These are phyloP conservation scores for Iberis pinnata DNA, from an alignment of 345 rosid species.

Conservation along the genomic window DNA sequence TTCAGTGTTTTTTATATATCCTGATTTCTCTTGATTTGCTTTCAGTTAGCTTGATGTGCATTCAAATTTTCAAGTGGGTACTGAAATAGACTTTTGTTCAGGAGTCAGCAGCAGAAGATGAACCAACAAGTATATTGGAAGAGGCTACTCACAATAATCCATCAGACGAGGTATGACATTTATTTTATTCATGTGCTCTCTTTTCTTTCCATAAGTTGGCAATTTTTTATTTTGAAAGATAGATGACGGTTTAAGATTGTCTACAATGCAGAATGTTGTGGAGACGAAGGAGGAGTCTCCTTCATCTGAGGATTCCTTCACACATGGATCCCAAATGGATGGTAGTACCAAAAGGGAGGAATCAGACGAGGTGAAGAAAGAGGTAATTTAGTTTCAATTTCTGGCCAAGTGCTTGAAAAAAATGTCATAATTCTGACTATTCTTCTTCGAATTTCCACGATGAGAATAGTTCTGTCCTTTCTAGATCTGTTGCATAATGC, in stretches of 20 bases:
- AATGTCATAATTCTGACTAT: neutral
- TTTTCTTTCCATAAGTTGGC: constrained; percentile 3
- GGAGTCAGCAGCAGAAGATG: constrained; percentile 33
- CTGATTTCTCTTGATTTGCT: constrained; percentile 12
- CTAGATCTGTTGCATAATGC: constrained; percentile 8
- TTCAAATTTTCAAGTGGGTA: constrained; percentile 9
- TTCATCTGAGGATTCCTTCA: constrained; percentile 36
- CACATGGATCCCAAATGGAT: constrained; percentile 35
- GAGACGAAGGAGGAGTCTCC: constrained; percentile 31
- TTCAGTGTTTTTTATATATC: neutral
- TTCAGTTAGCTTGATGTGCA: neutral
- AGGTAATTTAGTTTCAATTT: constrained; percentile 26
- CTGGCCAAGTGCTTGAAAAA: neutral
- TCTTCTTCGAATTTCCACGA: neutral
- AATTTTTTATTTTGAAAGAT: neutral
- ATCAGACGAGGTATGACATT: constrained; percentile 35
- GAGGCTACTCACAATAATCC: constrained; percentile 26
- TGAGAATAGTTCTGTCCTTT: neutral
- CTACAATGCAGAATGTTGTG: constrained; percentile 35
- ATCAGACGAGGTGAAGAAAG: constrained; percentile 34
- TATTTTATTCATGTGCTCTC: constrained; percentile 3
- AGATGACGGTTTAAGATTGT: constrained; percentile 14
- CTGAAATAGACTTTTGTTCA: constrained; percentile 23
- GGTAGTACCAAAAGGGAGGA: constrained; percentile 33
- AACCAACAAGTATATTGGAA: constrained; percentile 27